Evolutionary conservation across 129 eudicot genomes (phyloP).

Genomic region (Flaveria linearis): DNA sequence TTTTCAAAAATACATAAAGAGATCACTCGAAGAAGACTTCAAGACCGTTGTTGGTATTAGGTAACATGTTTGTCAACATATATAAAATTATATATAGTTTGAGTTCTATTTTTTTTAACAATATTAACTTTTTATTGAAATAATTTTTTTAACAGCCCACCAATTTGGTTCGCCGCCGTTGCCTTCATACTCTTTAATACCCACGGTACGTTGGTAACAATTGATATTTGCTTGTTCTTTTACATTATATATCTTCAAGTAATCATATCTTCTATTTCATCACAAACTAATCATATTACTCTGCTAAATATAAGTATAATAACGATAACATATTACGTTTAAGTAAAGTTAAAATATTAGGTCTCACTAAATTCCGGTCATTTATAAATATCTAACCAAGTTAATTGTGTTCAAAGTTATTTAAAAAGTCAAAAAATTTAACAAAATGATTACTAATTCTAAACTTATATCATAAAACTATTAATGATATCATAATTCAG

Average conservation of each 20-base stretch:
- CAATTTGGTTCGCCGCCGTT: constrained; percentile 49
- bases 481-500: too few relatives aligned
- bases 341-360: neutral
- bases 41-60: constrained; percentile 63
- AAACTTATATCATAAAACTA: too few relatives aligned
- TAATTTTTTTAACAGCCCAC: constrained; percentile 43
- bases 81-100: too few relatives aligned
- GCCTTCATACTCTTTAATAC: constrained; percentile 50
- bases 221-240: neutral
- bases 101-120: neutral
- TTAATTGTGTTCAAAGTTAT: neutral
- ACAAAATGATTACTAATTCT: too few relatives aligned
- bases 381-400: neutral
- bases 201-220: constrained; percentile 35
- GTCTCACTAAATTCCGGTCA: neutral
- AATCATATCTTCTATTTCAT: neutral
- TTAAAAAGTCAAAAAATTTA: neutral
- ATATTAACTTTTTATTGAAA: neutral
- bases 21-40: constrained; percentile 65
- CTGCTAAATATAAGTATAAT: neutral
- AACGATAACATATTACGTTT: neutral
- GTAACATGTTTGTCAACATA: constrained; percentile 20
- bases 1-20: constrained; percentile 61
- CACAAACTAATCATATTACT: neutral
- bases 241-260: neutral